Percentiles rank a stretch among this genome's conserved stretches.
Evolutionary conservation across 2,329 filamentous ascomycete genomes (phyloP).

Genomic region (Scedosporium dehoogii): DNA sequence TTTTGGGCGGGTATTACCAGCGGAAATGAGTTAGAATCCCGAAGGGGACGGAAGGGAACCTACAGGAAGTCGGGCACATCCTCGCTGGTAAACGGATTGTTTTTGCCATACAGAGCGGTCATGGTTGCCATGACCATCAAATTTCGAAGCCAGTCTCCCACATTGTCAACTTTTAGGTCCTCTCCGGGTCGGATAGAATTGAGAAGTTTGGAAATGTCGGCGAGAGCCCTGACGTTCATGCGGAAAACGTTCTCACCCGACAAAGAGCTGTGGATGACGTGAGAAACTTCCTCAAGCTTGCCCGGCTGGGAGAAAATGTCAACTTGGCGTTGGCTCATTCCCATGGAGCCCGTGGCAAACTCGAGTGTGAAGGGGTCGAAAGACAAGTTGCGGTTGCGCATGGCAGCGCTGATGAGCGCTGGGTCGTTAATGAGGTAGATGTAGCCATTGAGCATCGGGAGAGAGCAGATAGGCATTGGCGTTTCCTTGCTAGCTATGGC

Average conservation of each 20-base stretch:
- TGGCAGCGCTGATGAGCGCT: constrained; percentile 26
- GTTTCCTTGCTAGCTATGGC: constrained; percentile 14
- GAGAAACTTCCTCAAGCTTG: constrained; percentile 23
- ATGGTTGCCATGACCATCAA: constrained; percentile 26
- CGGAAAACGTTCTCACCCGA: constrained; percentile 20
- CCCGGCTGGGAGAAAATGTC: constrained; percentile 13
- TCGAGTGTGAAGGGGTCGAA: constrained; percentile 32
- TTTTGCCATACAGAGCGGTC: constrained; percentile 29
- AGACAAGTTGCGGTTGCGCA: constrained; percentile 29
- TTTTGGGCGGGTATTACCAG: constrained; percentile 3
- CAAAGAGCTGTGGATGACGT: constrained; percentile 23
- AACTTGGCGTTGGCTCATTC: constrained; percentile 18
- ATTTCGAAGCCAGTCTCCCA: constrained; percentile 28
- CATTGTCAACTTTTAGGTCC: constrained; percentile 17
- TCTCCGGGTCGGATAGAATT: constrained; percentile 13
- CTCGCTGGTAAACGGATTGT: constrained; percentile 29
- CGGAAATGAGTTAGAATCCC: background rate
- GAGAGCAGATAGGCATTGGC: constrained; percentile 27
- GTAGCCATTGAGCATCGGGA: constrained; percentile 31
- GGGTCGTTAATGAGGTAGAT: constrained; percentile 35
- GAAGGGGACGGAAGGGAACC: constrained; percentile 1
- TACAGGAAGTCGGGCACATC: constrained; percentile 28
- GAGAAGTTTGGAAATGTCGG: constrained; percentile 20
- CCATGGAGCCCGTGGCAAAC: constrained; percentile 25
- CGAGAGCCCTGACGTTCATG: constrained; percentile 25